phyloP scores from a whole-genome alignment of 495 filamentous ascomycete genomes.

The Penicillium waksmanii region DNA sequence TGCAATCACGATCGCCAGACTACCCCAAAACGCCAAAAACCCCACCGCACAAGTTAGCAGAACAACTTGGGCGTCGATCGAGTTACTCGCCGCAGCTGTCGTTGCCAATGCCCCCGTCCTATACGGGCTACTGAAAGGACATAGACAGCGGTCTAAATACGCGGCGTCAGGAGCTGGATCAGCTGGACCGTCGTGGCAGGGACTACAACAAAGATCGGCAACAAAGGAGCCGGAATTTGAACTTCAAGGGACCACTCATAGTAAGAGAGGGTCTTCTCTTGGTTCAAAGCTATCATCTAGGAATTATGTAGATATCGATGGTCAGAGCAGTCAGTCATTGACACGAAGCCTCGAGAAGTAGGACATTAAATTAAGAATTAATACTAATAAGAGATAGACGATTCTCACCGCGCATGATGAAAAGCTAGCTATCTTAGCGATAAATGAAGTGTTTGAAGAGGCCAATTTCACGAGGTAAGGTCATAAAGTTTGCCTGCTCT shows the following conservation, averaged over 20 bases:
- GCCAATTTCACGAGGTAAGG: no score
- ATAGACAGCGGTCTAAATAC: slow-evolving; percentile 10
- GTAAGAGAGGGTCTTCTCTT: slow-evolving; percentile 12
- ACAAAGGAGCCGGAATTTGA: slow-evolving; percentile 12
- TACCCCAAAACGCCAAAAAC: slow-evolving; percentile 38
- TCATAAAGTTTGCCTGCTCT: no score
- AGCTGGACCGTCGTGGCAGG: slow-evolving; percentile 9
- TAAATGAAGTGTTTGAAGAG: no score
- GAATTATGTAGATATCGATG: background rate
- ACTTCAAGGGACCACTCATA: slow-evolving; percentile 14
- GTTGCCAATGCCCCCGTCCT: slow-evolving; percentile 49
- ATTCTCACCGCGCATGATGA: no score
- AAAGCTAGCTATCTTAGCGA: no score
- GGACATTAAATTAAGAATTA: no score
- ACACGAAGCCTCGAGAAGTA: background rate
- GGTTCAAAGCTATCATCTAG: background rate
- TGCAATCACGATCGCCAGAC: slow-evolving; percentile 42
- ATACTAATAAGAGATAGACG: no score
- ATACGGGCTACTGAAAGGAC: slow-evolving; percentile 28
- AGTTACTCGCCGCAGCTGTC: slow-evolving; percentile 46
- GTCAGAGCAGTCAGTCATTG: background rate
- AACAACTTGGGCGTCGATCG: slow-evolving; percentile 46
- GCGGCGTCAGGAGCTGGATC: slow-evolving; percentile 12
- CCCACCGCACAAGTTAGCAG: slow-evolving; percentile 40
- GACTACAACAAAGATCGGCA: slow-evolving; percentile 8